Base-by-base conservation (phyloP, 768 basidiomycete species). In the Russula virescens region DNA sequence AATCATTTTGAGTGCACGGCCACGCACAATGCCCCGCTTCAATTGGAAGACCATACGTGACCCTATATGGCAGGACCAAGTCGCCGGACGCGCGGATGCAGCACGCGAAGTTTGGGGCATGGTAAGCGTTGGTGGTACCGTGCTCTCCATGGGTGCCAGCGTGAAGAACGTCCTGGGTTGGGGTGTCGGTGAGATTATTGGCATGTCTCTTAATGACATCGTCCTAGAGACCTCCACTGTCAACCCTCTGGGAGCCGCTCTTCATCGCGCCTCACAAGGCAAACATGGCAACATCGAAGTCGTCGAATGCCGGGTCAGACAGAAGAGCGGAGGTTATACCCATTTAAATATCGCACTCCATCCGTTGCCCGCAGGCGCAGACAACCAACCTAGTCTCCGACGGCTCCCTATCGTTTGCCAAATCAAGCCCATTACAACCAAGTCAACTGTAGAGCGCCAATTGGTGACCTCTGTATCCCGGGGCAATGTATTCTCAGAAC, bases 1-100 rank as follows among this genome's bases (percentile, higher is more conserved):
- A 2, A 93, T 99, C 70, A 84, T 99, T 40, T 79, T 99, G n/a
- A 84, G 83, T 60, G 95, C 89, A 0, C 80, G 96, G 10, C 83
- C 87, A 34, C 76, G 87, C 49, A 80, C 80, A 69, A 87, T 91
- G 79, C 83, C 85, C 9, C 71, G 67, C 2, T 72, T 93, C 25
- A 73, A 71, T 5, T 94, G 91, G 91, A 77, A 75, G 3, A 75
- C 78, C 42, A 73, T 94, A 31, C 72, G 75, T 1, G 70, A 72
- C 31, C 80, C 79, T 11, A 31, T n/a, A 52, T 55, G 63, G 57
- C 63, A 49, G 23, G 63, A 55, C 18, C 53, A 21, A 25, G 60
- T 52, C 25, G 47, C 50, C 16, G 64, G 64, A 43, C 66, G 66
- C 23, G 66, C 69, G 43, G 73, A 72, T 63, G 8, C 61, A 51